Base-by-base conservation (phyloP, 306 rosid species). In the Sicyos baderoa region DNA sequence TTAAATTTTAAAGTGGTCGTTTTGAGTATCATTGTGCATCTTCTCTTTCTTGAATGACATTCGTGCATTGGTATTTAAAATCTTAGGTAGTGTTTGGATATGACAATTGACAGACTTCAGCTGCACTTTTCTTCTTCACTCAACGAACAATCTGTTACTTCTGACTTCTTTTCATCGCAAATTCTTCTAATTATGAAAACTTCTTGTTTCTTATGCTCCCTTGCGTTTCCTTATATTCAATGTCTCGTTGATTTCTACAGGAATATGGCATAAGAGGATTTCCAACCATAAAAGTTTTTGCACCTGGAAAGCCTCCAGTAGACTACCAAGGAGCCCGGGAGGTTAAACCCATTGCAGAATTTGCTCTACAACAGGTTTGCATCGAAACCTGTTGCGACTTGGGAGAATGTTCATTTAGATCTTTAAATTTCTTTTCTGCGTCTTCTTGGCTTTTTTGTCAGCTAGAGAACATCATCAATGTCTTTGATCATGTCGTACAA, bases 241-340 rank as follows among this genome's bases (percentile, higher is more conserved):
- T 21, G 37, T 47, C 4, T 10, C 12, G 58, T 62, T 77, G 72
- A 72, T 72, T 35, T 70, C 44, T 57, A 32, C 78, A 94, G 99
- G 95, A 90, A 80, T 90, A 94, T 74, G 97, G 96, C 47, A 94
- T 94, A 58, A 75, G 68, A 79, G 99, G 97, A 78, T 94, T 86
- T 79, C 99, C 99, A 23, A 90, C 96, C 51, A 88, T 94, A 74
- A 94, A 88, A 79, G 97, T 94, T 48, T 94, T 94, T 85, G 77
- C 62, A 9, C 95, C 97, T 66, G 97, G 99, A 76, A 85, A 88
- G 74, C 77, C 95, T 66, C 99, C 97, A 0, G 85, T 79, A 19
- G 95, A 90, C 83, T 90, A 94, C 78, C 96, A 85, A 85, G 99
- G 99, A 75, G 96, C 91, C 9, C 87, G 99, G 81, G 99, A 94